Evolutionary conservation across 441 rosid species (phyloP).

Genomic region (Rhodomyrtus psidioides): DNA sequence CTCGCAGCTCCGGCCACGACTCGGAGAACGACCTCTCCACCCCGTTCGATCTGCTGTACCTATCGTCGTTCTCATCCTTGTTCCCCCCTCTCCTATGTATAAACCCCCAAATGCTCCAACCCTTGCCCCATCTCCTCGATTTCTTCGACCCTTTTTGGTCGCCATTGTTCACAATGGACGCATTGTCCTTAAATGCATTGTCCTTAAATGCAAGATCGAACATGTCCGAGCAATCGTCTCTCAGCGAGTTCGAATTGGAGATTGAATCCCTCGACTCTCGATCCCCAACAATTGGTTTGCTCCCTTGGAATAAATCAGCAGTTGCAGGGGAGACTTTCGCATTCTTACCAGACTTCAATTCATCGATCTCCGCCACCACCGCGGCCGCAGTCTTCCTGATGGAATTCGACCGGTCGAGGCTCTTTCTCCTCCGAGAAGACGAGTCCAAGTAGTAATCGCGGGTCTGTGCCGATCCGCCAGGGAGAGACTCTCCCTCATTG

Average conservation of each 20-base stretch:
- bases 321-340: constrained; percentile 74
- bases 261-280: constrained; percentile 39
- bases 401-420: constrained; percentile 85
- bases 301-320: constrained; percentile 32
- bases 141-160: constrained; percentile 69
- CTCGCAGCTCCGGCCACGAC: constrained; percentile 86
- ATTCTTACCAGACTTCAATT: constrained; percentile 52
- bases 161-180: constrained; percentile 36
- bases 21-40: constrained; percentile 89
- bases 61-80: constrained; percentile 85
- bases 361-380: constrained; percentile 84
- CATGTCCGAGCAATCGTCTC: constrained; percentile 67
- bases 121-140: constrained; percentile 81
- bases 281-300: constrained; percentile 34
- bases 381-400: constrained; percentile 81
- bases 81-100: constrained; percentile 65
- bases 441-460: constrained; percentile 92
- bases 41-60: constrained; percentile 65
- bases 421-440: constrained; percentile 73
- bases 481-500: constrained; percentile 42
- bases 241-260: constrained; percentile 54
- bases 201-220: constrained; percentile 55
- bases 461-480: constrained; percentile 92
- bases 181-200: constrained; percentile 47
- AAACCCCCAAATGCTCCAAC: constrained; percentile 82